phyloP scores from a whole-genome alignment of 176 grass and related monocot species.

The Hordeum vulgare region MorexV3_pseudomolecules_assembly NC_058522.1:515040133-515040632 shows the following conservation, averaged over 20 bases:
- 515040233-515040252: background rate
- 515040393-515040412: no score
- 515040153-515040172: slow-evolving; percentile 70
- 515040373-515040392: slow-evolving; percentile 62
- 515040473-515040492: no score
- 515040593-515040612: no score
- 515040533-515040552: no score
- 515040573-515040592: no score
- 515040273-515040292: slow-evolving; percentile 78
- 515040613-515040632: no score
- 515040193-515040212: slow-evolving; percentile 31
- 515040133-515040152: slow-evolving; percentile 54
- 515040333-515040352: slow-evolving; percentile 64
- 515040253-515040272: slow-evolving; percentile 28
- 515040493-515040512: no score
- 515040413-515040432: no score
- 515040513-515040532: no score
- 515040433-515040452: no score
- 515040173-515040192: slow-evolving; percentile 41
- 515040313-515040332: slow-evolving; percentile 84
- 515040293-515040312: slow-evolving; percentile 66
- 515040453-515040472: no score
- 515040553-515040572: no score
- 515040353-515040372: slow-evolving; percentile 76
- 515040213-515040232: background rate